Percentiles rank a stretch among this genome's conserved stretches.
Evolutionary conservation across 73 alveolate species (phyloP).

Genomic region (Durusdinium trenchii): DNA sequence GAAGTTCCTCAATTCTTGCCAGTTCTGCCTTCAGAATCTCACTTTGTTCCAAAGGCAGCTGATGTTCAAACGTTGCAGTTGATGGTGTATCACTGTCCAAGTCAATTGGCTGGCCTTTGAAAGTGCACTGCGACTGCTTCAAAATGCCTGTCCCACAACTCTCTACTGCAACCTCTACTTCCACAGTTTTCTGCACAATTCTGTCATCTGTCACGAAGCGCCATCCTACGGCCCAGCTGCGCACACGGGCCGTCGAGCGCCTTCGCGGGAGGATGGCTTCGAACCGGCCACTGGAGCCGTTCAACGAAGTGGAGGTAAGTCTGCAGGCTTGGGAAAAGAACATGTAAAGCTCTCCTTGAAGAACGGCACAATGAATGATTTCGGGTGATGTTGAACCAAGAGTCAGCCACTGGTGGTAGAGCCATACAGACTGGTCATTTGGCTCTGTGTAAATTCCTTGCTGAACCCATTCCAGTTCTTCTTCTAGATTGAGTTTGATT

Average conservation of each 20-base stretch:
- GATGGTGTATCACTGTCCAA: background rate
- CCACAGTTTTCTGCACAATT: background rate
- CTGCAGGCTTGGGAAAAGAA: conserved; percentile 62
- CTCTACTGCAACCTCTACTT: background rate
- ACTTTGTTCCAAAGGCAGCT: background rate
- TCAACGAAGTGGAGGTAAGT: background rate
- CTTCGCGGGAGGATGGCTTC: conserved; percentile 58
- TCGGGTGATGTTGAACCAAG: background rate
- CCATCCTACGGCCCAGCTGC: conserved; percentile 64
- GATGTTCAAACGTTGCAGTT: background rate
- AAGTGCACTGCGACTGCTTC: background rate
- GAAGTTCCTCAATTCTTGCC: conserved; percentile 66
- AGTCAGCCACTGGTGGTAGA: conserved; percentile 96
- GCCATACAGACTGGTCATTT: conserved; percentile 97
- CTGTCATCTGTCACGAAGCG: conserved; percentile 17
- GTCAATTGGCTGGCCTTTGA: background rate
- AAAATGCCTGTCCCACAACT: background rate
- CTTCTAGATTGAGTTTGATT: conserved; percentile 20
- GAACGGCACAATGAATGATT: conserved; percentile 34
- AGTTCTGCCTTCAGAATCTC: conserved; percentile 30
- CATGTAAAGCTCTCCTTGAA: conserved; percentile 35
- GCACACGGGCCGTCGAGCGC: background rate
- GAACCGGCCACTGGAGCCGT: background rate
- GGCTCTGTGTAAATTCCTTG: conserved; percentile 97
- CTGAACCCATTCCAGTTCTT: conserved; percentile 96